Base-by-base conservation (phyloP, 2,329 filamentous ascomycete species). In the Zymoseptoria brevis region DNA sequence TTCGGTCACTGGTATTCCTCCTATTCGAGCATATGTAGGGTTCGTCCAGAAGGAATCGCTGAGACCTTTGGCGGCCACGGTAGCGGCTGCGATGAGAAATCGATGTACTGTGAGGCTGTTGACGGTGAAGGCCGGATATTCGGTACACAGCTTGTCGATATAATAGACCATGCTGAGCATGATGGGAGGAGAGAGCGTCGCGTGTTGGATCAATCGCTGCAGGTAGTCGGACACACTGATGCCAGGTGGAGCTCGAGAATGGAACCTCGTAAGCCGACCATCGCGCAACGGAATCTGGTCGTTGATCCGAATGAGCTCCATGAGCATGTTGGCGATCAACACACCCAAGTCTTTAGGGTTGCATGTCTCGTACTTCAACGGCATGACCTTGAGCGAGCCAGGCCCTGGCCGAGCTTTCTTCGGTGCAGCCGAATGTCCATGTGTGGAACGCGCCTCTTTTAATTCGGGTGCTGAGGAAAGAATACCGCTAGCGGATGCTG, bases 111-210 rank as follows among this genome's bases (percentile, higher is more conserved):
- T 99, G 19, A 99, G 80, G 53, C 90, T 96, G 72, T 92, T 96
- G 67, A 99, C 95, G 26, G 92, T 96, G 74, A 99, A 99, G 53
- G 93, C 89, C 2, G 90, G 88, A 72, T 96, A 99, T 60, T 96
- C 80, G 9, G 89, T 87, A 75, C 93, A 99, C 21, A 99, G 82
- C 30, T 91, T 87, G 76, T 99, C 94, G 69, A 99, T 97, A 71
- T 97, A 99, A 72, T 95, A 99, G 59, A 99, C 94, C 90, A 99
- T 97, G 67, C 92, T 94, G 41, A 99, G 83, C n/a, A 99, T 81
- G 55, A 99, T 87, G 0, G 94, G 93, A 11, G 94, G 92, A 6
- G 90, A 91, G 2, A 99, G 81, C 0, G 93, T 96, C 24, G 94
- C 94, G 73, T 99, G 94, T 60, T 91, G 90, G 22, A 95, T 94